Base-by-base conservation (phyloP, 179 eudicot genomes). In the Beta macrorhiza region DNA sequence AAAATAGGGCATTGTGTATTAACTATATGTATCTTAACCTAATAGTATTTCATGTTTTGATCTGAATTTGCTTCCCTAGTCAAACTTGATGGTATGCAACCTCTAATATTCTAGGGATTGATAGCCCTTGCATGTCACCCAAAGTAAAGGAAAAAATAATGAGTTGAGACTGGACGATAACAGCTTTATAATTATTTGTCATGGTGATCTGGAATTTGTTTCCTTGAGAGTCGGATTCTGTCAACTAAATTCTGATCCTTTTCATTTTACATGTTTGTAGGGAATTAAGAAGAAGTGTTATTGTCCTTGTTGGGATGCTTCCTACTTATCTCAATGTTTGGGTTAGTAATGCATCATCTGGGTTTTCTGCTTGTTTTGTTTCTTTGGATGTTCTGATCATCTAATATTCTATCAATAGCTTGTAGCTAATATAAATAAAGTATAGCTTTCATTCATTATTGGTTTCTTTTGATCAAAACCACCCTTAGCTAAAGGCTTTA, bases 241-340 rank as follows among this genome's bases (percentile, higher is more conserved):
- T 82, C 81, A 59, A 55, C 57, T 72, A 78, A 25, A 64, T 68
- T 74, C 49, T 85, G 77, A 80, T 85, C 64, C 74, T 37, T 56
- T 72, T 42, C 45, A 1, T 70, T 53, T 47, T 80, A 25, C 70
- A 25, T 73, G 49, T 22, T 73, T 85, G 53, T 79, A 96, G 98
- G 96, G 98, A 96, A 58, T 82, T 96, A 77, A 85, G 92, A 78
- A 90, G 91, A 44, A 91, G 91, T 85, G 82, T 94, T 20, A 59
- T 90, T 69, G 89, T 94, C 83, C 81, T 96, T 81, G 90, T 82
- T 85, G 99, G 99, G 85, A 96, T 96, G 98, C 89, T 96, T 85
- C 83, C 81, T 71, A 96, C 98, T 16, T 96, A 94, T 84, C 87
- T 94, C 71, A 96, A 86, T 90, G 93, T 96, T 72, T 51, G 93